Evolutionary conservation across 2,329 filamentous ascomycete species (phyloP), one percentile per base, ranked within the genome.

Genomic region (Pyrenophora tritici-repentis): DNA sequence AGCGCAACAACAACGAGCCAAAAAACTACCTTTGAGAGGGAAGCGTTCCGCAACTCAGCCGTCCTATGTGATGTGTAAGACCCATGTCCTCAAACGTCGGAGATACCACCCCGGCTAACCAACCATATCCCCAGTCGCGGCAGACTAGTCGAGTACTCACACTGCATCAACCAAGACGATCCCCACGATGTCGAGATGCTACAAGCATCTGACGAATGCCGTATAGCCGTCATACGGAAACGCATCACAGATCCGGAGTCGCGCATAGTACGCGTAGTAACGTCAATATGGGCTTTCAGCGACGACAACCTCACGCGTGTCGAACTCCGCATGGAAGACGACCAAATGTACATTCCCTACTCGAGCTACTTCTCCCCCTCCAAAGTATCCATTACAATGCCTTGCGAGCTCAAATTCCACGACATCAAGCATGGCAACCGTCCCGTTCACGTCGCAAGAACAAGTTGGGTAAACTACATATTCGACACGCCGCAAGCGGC

Each of bases 381-480:
- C n/a, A 79, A 79, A 50, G 72, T 78, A 13, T 72, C 71, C 6
- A 59, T 79, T 12, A 73, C 73, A 0, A 63, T 73, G 0, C 66
- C 70, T 0, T 73, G 73, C 29, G 58, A 67, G 20, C 67, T 79
- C 10, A 69, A 67, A 16, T 78, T 76, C 45, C 76, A 79, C 47
- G 66, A 69, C 9, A 57, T 69, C 4, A 53, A 56, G 5, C 76
- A 71, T 58, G 75, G 72, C 0, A 66, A 64, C 3, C 55, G 66
- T 24, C 55, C 72, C 0, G 42, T 67, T n/a, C 70, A 65, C 29
- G 65, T 70, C 13, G 67, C 68, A 14, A 73, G 71, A 35, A 77
- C 76, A 1, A 74, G 65, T 9, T 79, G 77, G 76, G 68, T 78
- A 16, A 79, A 78, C 43, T 79, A 78, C 47, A 61, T 76, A 22